A percentile compares a stretch with the other conserved stretches of the same genome.
Conservation (phyloP, 1,284 basidiomycete genomes). For the Marasmius oreades region DNA sequence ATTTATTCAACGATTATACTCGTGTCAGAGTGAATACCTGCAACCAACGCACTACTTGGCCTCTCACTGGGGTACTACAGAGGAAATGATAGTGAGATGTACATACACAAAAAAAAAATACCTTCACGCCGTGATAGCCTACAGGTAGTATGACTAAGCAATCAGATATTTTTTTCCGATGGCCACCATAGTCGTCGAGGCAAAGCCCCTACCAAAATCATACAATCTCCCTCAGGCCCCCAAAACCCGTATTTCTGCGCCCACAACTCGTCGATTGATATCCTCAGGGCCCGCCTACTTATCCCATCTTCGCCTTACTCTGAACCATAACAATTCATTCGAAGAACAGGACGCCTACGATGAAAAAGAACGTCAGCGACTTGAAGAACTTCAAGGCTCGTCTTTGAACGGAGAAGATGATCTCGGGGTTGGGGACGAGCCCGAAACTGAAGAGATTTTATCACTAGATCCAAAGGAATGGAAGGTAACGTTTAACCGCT, state of each 20-base stretch:
- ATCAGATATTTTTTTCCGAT: slow-evolving; percentile 9
- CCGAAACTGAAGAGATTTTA: slow-evolving; percentile 74
- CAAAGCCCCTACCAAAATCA: slow-evolving; percentile 14
- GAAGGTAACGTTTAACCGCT: slow-evolving; percentile 63
- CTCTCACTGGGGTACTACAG: too few relatives aligned
- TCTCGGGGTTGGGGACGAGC: slow-evolving; percentile 90
- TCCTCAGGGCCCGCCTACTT: slow-evolving; percentile 86
- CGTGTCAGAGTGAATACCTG: too few relatives aligned
- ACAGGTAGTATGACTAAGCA: background rate
- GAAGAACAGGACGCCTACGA: slow-evolving; percentile 72
- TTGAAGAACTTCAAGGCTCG: slow-evolving; percentile 51
- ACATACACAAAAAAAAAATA: too few relatives aligned
- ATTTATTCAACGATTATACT: too few relatives aligned
- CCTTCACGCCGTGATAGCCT: too few relatives aligned
- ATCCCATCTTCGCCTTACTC: slow-evolving; percentile 70
- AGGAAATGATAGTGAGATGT: too few relatives aligned
- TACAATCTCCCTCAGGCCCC: slow-evolving; percentile 13
- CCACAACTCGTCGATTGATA: slow-evolving; percentile 41
- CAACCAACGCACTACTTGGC: too few relatives aligned
- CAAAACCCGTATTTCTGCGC: slow-evolving; percentile 9
- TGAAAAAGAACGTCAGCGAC: slow-evolving; percentile 50
- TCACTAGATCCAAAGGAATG: slow-evolving; percentile 93
- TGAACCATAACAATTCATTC: slow-evolving; percentile 78
- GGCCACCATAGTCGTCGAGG: slow-evolving; percentile 17
- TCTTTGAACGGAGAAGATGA: slow-evolving; percentile 74